Evolutionary conservation across 202 grass and related monocot species (phyloP), one percentile per base, ranked within the genome.

Genomic region (Thinopyrum obtusiflorum): DNA sequence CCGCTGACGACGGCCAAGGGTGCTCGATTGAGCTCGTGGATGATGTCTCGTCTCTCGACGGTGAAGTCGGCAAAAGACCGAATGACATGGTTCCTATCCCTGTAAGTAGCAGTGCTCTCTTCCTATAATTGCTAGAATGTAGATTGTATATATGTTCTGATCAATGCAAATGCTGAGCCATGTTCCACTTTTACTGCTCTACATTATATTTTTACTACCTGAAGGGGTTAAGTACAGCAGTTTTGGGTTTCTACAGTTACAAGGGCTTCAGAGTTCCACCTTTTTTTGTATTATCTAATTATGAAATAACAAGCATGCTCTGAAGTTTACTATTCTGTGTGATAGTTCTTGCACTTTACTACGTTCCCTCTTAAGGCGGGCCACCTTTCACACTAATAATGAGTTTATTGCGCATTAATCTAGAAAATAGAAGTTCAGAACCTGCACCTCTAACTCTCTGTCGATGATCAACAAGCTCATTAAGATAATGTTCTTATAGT

Each of bases 11-110:
- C 67, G 80, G 63, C 4, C 63, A 80, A 20, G 9, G 20, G 0
- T 79, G 72, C 68, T 55, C 80, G 6, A 76, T 93, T 60, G 87
- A 94, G 61, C 28, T 91, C 39, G 61, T 89, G 7, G 91, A 89
- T 23, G 87, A 90, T 29, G 89, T 80, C 73, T 89, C 85, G 40
- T 44, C 29, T 40, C 64, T 98, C 1, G 92, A 95, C 35, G 89
- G 92, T 28, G 87, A 95, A 90, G 93, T 98, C 64, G 93, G 89
- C 44, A 92, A 93, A 72, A 88, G 92, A 33, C 32, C 3, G 4
- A 29, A 29, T 29, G 28, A 29, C 28, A 29, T 29, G 28, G 28
- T 29, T 29, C 64, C 92, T 67, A 78, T 90, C 81, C 95, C 91
- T 88, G 92, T 98, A 90, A 93, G 87, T 36, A 36, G 35, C 5